These are phyloP conservation scores for Holtermannia corniformis DNA, from an alignment of 768 basidiomycete genomes.

Conservation along the genomic window DNA sequence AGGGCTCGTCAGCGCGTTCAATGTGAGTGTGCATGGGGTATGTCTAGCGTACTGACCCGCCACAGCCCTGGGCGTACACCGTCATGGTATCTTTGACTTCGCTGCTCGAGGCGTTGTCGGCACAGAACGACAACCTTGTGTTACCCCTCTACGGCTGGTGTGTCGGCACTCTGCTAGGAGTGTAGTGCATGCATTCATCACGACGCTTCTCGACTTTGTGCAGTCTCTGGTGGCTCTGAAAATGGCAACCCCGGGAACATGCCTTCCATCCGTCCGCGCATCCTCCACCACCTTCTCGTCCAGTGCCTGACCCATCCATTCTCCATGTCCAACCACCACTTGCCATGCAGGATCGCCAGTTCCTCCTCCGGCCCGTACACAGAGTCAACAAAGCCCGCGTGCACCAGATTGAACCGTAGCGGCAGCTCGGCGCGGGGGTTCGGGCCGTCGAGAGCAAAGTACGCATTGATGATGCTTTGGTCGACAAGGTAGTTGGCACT, in stretches of 20 bases:
- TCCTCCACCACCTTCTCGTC: not conserved
- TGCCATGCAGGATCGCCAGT: not conserved
- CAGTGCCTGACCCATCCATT: too few relatives aligned
- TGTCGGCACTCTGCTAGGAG: constrained; percentile 57
- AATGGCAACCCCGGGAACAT: too few relatives aligned
- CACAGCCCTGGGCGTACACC: constrained; percentile 59
- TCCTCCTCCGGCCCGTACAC: too few relatives aligned
- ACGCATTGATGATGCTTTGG: not conserved
- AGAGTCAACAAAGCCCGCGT: too few relatives aligned
- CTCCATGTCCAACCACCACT: too few relatives aligned
- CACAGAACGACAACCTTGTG: constrained; percentile 95
- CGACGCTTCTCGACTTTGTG: too few relatives aligned
- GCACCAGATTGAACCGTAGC: too few relatives aligned
- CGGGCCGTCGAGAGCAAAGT: not conserved
- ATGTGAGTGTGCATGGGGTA: constrained; percentile 49
- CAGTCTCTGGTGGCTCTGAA: too few relatives aligned
- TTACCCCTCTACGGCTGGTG: constrained; percentile 96
- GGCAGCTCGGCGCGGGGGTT: not conserved
- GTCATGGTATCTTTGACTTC: constrained; percentile 56
- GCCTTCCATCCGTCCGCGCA: not conserved
- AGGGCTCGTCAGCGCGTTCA: constrained; percentile 64
- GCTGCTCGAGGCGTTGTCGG: constrained; percentile 78
- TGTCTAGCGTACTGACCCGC: not conserved
- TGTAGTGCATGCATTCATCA: constrained; percentile 31
- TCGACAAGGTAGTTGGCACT: too few relatives aligned